A percentile compares a stretch with the other conserved stretches of the same genome.
Evolutionary conservation across 345 rosid genomes (phyloP).

Genomic region (Eucalyptus microcorys): DNA sequence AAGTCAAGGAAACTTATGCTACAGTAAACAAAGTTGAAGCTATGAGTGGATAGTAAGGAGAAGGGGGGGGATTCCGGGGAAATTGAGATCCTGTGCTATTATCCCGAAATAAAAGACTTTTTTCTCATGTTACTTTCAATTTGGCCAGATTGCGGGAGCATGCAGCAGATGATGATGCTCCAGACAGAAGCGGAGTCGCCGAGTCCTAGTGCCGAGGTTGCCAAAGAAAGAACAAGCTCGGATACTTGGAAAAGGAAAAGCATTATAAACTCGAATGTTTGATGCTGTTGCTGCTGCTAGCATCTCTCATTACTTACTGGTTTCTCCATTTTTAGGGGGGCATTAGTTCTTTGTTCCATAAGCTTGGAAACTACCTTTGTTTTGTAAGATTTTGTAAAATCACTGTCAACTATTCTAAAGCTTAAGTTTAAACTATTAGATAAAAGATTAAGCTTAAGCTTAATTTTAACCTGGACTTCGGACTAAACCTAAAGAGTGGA

Average conservation of each 20-base stretch:
- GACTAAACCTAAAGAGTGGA: no score
- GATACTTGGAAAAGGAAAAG: conserved; percentile 64
- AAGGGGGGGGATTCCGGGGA: conserved; percentile 90
- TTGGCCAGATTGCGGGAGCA: conserved; percentile 59
- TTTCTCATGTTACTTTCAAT: background rate
- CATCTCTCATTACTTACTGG: conserved; percentile 32
- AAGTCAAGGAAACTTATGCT: background rate
- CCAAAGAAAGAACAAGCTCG: conserved; percentile 42
- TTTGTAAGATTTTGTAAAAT: rapidly evolving
- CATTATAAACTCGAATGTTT: background rate
- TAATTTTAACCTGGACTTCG: no score
- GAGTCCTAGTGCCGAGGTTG: conserved; percentile 55
- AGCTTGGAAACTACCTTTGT: background rate
- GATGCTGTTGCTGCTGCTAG: background rate
- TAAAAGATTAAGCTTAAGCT: no score
- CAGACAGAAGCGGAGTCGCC: conserved; percentile 20
- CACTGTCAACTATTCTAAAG: no score
- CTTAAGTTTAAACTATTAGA: no score
- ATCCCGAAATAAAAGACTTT: conserved; percentile 33
- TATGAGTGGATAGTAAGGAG: conserved; percentile 72
- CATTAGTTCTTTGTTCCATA: background rate
- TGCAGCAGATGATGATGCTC: conserved; percentile 48
- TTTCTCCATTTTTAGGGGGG: background rate
- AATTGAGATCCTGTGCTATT: conserved; percentile 76
- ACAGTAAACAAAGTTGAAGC: conserved; percentile 81